These are phyloP conservation scores for Xylaria sp. DNA, from an alignment of 2,329 filamentous ascomycete species.

Conservation along the genomic window DNA sequence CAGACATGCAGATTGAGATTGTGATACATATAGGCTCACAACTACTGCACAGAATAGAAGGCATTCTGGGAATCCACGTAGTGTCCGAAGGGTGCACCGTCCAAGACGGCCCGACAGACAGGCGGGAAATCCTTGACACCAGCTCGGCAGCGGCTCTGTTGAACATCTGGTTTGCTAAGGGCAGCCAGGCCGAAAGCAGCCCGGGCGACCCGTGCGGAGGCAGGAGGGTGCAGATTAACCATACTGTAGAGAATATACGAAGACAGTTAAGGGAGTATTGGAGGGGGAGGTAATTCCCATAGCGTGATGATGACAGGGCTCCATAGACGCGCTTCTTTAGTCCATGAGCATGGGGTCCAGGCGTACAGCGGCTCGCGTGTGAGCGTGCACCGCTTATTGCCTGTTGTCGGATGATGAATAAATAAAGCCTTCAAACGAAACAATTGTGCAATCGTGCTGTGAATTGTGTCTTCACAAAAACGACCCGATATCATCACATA, in stretches of 20 bases:
- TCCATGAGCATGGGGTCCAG: no score
- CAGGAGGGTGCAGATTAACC: constrained; percentile 6
- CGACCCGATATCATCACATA: no score
- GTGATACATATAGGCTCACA: constrained; percentile 14
- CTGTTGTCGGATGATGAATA: no score
- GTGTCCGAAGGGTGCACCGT: background rate
- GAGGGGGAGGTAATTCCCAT: background rate
- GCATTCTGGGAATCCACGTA: constrained; percentile 7
- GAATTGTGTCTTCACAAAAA: no score
- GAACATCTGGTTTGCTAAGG: constrained; percentile 11
- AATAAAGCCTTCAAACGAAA: no score
- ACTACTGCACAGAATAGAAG: constrained; percentile 7
- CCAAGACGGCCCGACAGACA: background rate
- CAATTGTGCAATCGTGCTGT: no score
- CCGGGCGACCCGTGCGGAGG: constrained; percentile 2
- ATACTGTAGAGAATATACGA: constrained; percentile 11
- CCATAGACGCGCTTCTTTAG: background rate
- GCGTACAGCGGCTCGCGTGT: no score
- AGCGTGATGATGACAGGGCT: background rate
- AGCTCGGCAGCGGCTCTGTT: constrained; percentile 7
- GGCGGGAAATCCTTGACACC: constrained; percentile 8
- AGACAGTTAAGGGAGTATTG: constrained; percentile 11
- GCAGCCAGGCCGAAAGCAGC: background rate
- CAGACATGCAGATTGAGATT: constrained; percentile 14
- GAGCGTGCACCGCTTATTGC: no score